Evolutionary conservation across 1,284 basidiomycete genomes (phyloP).

Genomic region (Cerrena zonata): DNA sequence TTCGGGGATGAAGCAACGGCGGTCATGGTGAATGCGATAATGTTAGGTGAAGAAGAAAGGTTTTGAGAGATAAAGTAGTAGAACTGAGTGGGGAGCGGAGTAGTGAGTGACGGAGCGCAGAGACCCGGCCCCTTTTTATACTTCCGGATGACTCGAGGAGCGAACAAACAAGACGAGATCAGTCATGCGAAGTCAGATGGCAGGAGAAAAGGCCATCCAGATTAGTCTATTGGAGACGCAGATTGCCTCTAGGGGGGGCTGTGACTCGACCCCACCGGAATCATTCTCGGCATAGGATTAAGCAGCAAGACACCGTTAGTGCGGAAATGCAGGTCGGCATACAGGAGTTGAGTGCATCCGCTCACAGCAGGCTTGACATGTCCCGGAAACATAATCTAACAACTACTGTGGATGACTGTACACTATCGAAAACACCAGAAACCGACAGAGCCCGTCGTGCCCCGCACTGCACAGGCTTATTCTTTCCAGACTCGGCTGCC

Average conservation of each 20-base stretch:
- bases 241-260: no score
- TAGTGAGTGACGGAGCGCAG: not conserved
- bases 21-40: no score
- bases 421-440: not conserved
- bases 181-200: not conserved
- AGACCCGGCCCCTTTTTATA: not conserved
- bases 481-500: no score
- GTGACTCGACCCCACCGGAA: slow-evolving; percentile 1
- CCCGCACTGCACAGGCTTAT: not conserved
- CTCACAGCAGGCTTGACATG: no score
- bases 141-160: not conserved
- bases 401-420: no score
- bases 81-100: not conserved
- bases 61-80: not conserved
- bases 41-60: not conserved
- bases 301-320: no score
- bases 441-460: not conserved
- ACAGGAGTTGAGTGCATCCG: no score
- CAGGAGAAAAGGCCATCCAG: not conserved
- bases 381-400: no score
- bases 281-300: not conserved
- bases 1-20: no score
- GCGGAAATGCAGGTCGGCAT: no score
- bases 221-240: not conserved
- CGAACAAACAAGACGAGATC: not conserved